Evolutionary conservation across 257 asterid genomes (phyloP).

Genomic region (Verbascum thapsus): DNA sequence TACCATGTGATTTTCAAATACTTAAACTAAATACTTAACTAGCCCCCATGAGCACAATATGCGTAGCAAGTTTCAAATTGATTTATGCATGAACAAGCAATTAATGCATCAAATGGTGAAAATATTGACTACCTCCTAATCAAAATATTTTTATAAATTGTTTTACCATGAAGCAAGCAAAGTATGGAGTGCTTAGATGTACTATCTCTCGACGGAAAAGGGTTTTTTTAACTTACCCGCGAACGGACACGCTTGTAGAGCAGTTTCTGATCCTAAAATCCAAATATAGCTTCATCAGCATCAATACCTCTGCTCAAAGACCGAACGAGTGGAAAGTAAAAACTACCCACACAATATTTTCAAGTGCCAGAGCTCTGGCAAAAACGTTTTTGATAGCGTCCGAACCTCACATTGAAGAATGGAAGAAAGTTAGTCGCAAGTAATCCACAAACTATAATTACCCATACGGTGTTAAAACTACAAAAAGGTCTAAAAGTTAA

Average conservation of each 20-base stretch:
- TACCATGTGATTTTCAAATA: neutral
- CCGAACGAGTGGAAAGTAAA: conserved; percentile 45
- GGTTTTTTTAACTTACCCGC: conserved; percentile 23
- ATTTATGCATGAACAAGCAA: neutral
- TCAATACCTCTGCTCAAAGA: conserved; percentile 44
- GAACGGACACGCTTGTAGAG: conserved; percentile 23
- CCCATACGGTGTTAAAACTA: conserved; percentile 23
- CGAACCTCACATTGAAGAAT: conserved; percentile 52
- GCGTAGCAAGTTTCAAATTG: neutral
- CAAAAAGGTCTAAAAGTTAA: no score
- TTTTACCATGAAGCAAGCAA: neutral
- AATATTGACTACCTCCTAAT: no score
- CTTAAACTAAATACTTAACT: no score
- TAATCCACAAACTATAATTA: conserved; percentile 32
- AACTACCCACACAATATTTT: conserved; percentile 47
- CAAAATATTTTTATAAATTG: neutral
- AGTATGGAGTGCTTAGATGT: conserved; percentile 4
- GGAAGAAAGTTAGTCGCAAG: conserved; percentile 55
- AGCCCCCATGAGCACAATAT: no score
- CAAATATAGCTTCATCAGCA: conserved; percentile 61
- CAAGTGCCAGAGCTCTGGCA: conserved; percentile 62
- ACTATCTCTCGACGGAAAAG: conserved; percentile 13
- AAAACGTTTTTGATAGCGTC: no score
- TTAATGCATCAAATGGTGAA: neutral
- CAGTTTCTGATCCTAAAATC: conserved; percentile 16